Conservation (phyloP, 2,329 filamentous ascomycete genomes). For the Mollisiaceae sp. region DNA sequence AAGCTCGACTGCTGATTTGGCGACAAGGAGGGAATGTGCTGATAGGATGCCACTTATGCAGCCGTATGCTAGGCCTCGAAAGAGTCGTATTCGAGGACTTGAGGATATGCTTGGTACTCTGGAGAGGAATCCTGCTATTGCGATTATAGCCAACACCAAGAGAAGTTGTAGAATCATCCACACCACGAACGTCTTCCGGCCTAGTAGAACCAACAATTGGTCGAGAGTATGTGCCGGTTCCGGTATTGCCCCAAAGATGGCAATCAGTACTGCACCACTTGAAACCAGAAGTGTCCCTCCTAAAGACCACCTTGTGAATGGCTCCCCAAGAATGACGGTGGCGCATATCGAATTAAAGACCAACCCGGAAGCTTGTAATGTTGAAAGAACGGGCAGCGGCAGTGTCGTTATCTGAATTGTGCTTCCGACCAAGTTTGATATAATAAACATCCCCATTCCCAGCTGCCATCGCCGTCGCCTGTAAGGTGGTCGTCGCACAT, state of each 20-base stretch:
- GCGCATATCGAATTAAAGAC: constrained; percentile 99
- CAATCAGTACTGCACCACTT: constrained; percentile 86
- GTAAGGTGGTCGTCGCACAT: constrained; percentile 84
- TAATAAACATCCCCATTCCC: constrained; percentile 96
- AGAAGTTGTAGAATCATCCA: constrained; percentile 87
- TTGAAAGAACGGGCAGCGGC: constrained; percentile 91
- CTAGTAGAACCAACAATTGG: constrained; percentile 79
- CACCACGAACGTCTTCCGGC: constrained; percentile 74
- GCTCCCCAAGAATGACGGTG: constrained; percentile 87
- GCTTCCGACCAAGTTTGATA: constrained; percentile 92
- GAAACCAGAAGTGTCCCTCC: constrained; percentile 89
- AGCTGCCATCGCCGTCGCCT: constrained; percentile 92
- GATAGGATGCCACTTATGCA: constrained; percentile 91
- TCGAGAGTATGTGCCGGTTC: constrained; percentile 88
- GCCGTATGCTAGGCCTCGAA: constrained; percentile 86
- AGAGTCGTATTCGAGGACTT: constrained; percentile 72
- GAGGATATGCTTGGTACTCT: constrained; percentile 58
- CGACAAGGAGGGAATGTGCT: constrained; percentile 89
- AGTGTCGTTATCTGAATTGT: constrained; percentile 97
- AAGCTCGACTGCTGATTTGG: constrained; percentile 95
- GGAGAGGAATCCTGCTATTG: constrained; percentile 62
- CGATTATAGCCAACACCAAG: constrained; percentile 71
- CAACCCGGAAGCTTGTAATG: constrained; percentile 90
- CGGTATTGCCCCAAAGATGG: constrained; percentile 89
- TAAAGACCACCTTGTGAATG: constrained; percentile 93